Base-by-base conservation (phyloP, 768 basidiomycete genomes). In the Boletus pseudopeckii region DNA sequence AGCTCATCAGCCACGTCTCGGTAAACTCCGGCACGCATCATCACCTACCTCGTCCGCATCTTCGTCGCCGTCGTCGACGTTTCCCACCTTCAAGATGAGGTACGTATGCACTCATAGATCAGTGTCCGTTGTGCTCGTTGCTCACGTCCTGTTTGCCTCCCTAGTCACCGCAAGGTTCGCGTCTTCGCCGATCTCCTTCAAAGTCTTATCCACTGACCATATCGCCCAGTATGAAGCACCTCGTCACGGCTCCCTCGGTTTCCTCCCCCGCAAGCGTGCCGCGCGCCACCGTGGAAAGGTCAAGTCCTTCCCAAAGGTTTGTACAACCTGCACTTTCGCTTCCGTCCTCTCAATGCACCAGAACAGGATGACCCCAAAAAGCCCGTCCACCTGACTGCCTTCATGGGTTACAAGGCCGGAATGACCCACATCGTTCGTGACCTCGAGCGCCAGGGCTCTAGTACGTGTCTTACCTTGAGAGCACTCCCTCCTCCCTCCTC, bases 371-470 rank as follows among this genome's bases (percentile, higher is more conserved):
- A 99, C 81, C 85, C 94, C 77, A 98, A 94, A 82, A 97, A 97
- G 76, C 93, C 92, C 53, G 93, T 96, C 56, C 97, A 99, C 78
- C 82, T 99, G 76, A 99, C 97, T 67, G 97, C 97, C 63, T 79
- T 89, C 72, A 84, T 99, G 86, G 97, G 96, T 64, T 99, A 98
- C 88, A 99, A 99, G 85, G 97, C 97, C 61, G 97, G 97, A 66
- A 98, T 98, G 96, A 98, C 94, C 75, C 97, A 99, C 72, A 83
- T 99, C 66, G 95, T 99, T 58, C 91, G 97, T 70, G 97, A 99
- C 71, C 91, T 98, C 67, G 97, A 98, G 79, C 92, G 97, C 71
- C 96, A 96, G 48, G 97, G 96, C 63, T 98, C 97, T 70, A 99
- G 95, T 98, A 70, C 69, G 95, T 86, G 15, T 52, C 28, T 32